A percentile compares a stretch with the other conserved stretches of the same genome.
Evolutionary conservation across 441 rosid genomes (phyloP).

Genomic region (Gossypium gossypioides): DNA sequence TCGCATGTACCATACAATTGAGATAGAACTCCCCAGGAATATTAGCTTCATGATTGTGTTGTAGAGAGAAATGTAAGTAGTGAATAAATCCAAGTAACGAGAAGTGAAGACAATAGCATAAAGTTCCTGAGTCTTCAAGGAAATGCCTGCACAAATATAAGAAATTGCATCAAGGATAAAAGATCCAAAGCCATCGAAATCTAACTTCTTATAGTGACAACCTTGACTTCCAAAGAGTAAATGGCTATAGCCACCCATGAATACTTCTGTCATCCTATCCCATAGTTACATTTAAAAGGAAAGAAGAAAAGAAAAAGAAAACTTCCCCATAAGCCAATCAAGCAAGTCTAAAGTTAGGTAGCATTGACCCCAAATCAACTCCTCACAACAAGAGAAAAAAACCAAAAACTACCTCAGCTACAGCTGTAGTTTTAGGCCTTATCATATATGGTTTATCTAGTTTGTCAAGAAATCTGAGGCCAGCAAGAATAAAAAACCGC

Average conservation of each 20-base stretch:
- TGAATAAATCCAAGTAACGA: slow-evolving; percentile 53
- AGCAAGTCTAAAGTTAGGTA: background rate
- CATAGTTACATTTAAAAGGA: background rate
- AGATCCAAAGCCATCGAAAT: background rate
- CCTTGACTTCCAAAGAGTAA: background rate
- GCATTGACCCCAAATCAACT: background rate
- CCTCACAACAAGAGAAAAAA: background rate
- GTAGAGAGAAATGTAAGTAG: slow-evolving; percentile 33
- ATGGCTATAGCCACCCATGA: background rate
- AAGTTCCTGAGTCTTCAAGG: slow-evolving; percentile 64
- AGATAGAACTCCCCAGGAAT: slow-evolving; percentile 53
- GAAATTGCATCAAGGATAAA: background rate
- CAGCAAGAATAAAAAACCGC: background rate
- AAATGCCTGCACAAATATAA: slow-evolving; percentile 36
- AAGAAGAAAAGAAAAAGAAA: background rate
- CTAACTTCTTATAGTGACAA: background rate
- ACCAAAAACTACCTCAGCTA: background rate
- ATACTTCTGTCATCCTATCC: background rate
- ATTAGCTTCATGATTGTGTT: slow-evolving; percentile 57
- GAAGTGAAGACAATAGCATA: slow-evolving; percentile 46
- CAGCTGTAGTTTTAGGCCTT: background rate
- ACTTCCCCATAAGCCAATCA: background rate
- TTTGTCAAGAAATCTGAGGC: background rate
- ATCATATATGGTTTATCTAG: background rate
- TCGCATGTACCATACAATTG: slow-evolving; percentile 59